Base-by-base conservation (phyloP, 495 filamentous ascomycete species). In the Evansstolkia leycettana region DNA sequence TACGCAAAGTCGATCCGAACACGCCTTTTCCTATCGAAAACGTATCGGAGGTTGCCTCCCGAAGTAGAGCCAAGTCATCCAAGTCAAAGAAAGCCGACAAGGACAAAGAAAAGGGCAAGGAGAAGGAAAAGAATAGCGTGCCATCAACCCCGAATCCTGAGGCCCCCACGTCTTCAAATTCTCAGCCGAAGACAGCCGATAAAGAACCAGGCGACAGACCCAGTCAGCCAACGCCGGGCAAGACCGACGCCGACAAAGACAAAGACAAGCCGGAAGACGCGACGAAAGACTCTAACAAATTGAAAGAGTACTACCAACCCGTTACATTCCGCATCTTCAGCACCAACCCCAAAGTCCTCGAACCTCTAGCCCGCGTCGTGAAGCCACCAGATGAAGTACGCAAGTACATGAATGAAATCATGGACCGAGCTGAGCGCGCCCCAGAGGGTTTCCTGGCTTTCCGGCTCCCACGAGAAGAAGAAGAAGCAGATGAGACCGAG, bases 301-400 rank as follows among this genome's bases (percentile, higher is more conserved):
- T 68, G 52, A 56, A 69, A 37, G 85, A 88, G 40, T 93, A 90
- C 58, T 95, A 92, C 53, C 84, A 94, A 46, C 85, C 89, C 2
- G 66, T 95, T 18, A 95, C 90, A 0, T 74, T 93, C 36, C 76
- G 83, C 31, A 67, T 93, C 29, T 72, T 73, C 41, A 67, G 78
- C 13, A 60, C 68, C 12, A 70, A 73, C 31, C 64, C 72, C 7
- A 70, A 72, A 38, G 64, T 80, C 26, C 69, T 92, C 5, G 79
- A 87, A 30, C 69, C 75, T n/a, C 54, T 94, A n/a, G 62, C 69
- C 23, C 74, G 75, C 11, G 77, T 85, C n/a, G 82, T 93, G 14
- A 80, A 78, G 28, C 81, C 83, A 10, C 59, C 69, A 18, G 81
- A 86, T 0, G 84, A 89, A 48, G 85, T 88, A 13, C 66, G 69